Evolutionary conservation across 805 yeast species (phyloP), one percentile per base, ranked within the genome.

Genomic region (Ogataea naganishii): DNA sequence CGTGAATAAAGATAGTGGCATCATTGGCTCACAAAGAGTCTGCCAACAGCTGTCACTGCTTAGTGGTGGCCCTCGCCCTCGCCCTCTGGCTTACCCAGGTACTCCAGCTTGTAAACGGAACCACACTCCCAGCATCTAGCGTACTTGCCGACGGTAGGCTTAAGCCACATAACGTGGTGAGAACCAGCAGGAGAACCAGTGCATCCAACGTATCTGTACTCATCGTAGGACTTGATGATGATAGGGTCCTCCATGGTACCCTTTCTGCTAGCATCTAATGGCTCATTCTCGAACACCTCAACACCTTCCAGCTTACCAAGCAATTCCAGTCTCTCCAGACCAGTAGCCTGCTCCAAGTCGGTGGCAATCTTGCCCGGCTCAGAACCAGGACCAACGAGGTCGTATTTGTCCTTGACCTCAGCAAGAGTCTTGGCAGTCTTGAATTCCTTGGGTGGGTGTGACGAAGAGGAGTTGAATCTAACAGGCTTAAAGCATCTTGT

Each of bases 51-150:
- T n/a, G n/a, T n/a, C n/a, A n/a, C 28, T 22, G 23, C 12, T 23
- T 68, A 72, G 57, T 73, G 77, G 56, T 66, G 70, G 54, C 72
- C 77, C 49, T 64, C 75, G 33, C 54, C 58, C n/a, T n/a, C n/a
- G n/a, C n/a, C n/a, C n/a, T n/a, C n/a, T 45, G 79, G 80, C 44
- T 76, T 80, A 62, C 96, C 96, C 50, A 88, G 71, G 65, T 78
- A 80, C 64, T 86, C 82, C 49, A 88, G 64, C 53, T 82, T 76
- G 72, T 81, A 89, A 45, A 86, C 95, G 47, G 88, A 80, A 62
- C 98, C 98, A 62, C 97, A 89, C 63, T 92, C 96, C 95, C 96
- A 84, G 68, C 96, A 92, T 77, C 98, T 85, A 46, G 82, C 82
- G 38, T 80, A 80, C 62, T 83, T 68, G 29, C 73, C 82, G 42